Conservation (phyloP, 1,284 basidiomycete genomes). For the Xanthoconium separans region DNA sequence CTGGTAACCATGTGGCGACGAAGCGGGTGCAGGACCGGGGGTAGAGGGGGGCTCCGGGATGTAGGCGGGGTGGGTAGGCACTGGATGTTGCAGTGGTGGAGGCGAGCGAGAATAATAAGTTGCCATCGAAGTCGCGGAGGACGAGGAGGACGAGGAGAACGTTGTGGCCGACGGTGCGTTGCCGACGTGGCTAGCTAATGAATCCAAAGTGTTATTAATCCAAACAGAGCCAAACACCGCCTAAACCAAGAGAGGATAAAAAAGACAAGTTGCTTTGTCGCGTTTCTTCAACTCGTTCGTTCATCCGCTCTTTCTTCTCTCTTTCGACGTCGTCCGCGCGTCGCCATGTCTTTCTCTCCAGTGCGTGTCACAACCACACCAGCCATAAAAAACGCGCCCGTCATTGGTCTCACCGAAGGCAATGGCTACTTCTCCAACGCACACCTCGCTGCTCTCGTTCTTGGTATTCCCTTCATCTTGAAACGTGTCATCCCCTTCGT, state of each 20-base stretch:
- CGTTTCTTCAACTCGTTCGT: conserved; percentile 11
- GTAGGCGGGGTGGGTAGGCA: conserved; percentile 86
- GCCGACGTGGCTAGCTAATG: background rate
- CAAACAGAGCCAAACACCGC: conserved; percentile 28
- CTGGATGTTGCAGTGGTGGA: conserved; percentile 84
- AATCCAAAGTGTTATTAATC: background rate
- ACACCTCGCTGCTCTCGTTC: conserved; percentile 75
- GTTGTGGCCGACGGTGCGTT: background rate
- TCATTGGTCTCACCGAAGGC: conserved; percentile 83
- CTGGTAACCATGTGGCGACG: conserved; percentile 69
- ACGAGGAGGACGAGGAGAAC: background rate
- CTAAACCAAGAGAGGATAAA: conserved; percentile 19
- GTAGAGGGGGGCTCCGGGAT: conserved; percentile 88
- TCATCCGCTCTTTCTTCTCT: conserved; percentile 20
- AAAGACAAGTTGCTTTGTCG: conserved; percentile 5
- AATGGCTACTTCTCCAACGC: conserved; percentile 81
- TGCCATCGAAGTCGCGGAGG: conserved; percentile 32
- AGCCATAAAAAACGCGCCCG: conserved; percentile 81
- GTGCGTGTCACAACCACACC: conserved; percentile 61
- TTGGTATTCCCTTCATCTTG: conserved; percentile 79
- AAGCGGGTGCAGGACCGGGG: conserved; percentile 47
- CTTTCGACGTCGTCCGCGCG: conserved; percentile 16
- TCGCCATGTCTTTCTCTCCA: conserved; percentile 44
- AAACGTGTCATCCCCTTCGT: conserved; percentile 79
- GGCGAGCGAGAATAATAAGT: conserved; percentile 60